These are phyloP conservation scores for Cyberlindnera subsufficiens DNA, from an alignment of 805 yeast genomes.

Conservation along the genomic window DNA sequence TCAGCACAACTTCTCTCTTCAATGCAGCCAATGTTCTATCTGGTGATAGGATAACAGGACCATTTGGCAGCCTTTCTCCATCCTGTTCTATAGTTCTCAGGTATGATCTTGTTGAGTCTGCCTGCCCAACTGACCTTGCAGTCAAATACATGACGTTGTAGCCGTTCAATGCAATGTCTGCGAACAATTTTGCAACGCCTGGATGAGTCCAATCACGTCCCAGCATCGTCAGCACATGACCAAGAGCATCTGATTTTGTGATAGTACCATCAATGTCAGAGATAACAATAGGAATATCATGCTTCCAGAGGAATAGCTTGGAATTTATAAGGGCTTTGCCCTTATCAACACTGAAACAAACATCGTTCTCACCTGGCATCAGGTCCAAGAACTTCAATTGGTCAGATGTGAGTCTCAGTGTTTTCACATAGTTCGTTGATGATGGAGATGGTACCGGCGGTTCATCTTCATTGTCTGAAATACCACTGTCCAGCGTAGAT, in stretches of 20 bases:
- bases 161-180: conserved; percentile 83
- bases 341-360: conserved; percentile 73
- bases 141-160: conserved; percentile 91
- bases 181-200: conserved; percentile 88
- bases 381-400: conserved; percentile 72
- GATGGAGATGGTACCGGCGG: conserved; percentile 5
- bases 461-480: conserved; percentile 2
- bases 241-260: conserved; percentile 95
- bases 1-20: conserved; percentile 82
- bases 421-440: conserved; percentile 58
- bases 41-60: conserved; percentile 93
- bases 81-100: conserved; percentile 73
- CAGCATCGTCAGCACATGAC: conserved; percentile 87
- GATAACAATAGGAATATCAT: conserved; percentile 82
- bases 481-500: conserved; percentile 1
- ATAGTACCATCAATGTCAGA: conserved; percentile 98
- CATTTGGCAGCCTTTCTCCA: conserved; percentile 68
- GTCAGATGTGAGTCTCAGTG: conserved; percentile 85
- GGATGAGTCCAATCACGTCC: conserved; percentile 98
- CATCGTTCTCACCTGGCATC: conserved; percentile 71
- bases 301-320: conserved; percentile 77
- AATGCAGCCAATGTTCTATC: conserved; percentile 96
- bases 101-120: conserved; percentile 86
- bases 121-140: conserved; percentile 92
- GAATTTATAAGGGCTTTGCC: conserved; percentile 76